Percentiles rank a stretch among this genome's conserved stretches.
Conservation (phyloP, 2,329 filamentous ascomycete genomes). For the Trichophyton rubrum region DNA sequence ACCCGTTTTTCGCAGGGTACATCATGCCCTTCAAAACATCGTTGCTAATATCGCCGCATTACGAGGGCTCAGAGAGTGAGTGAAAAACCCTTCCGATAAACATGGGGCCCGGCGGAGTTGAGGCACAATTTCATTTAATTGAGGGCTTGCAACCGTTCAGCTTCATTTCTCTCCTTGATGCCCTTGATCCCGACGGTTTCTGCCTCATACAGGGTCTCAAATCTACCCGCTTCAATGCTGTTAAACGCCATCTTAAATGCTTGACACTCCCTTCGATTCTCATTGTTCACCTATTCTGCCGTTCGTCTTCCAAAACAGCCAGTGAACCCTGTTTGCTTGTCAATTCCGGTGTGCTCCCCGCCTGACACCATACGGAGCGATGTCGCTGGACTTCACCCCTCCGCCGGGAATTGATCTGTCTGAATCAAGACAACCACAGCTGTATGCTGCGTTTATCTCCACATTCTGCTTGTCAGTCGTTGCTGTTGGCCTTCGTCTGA, state of each 20-base stretch:
- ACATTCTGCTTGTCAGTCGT: neutral
- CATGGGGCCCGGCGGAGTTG: neutral
- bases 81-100: neutral
- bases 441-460: constrained; percentile 2
- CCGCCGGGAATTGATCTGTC: neutral
- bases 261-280: neutral
- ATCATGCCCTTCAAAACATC: neutral
- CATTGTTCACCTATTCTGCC: neutral
- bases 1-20: neutral
- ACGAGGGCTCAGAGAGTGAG: neutral
- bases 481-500: constrained; percentile 1
- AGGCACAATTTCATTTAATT: neutral
- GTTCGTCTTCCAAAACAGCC: neutral
- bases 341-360: neutral
- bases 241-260: neutral
- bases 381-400: constrained; percentile 1
- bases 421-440: neutral
- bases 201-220: neutral
- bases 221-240: neutral
- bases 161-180: neutral
- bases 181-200: neutral
- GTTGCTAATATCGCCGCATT: neutral
- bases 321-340: constrained; percentile 1
- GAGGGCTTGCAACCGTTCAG: neutral
- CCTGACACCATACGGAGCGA: neutral